These are phyloP conservation scores for Erigeron canadensis DNA, from an alignment of 129 eudicot genomes.

Conservation along the genomic window DNA sequence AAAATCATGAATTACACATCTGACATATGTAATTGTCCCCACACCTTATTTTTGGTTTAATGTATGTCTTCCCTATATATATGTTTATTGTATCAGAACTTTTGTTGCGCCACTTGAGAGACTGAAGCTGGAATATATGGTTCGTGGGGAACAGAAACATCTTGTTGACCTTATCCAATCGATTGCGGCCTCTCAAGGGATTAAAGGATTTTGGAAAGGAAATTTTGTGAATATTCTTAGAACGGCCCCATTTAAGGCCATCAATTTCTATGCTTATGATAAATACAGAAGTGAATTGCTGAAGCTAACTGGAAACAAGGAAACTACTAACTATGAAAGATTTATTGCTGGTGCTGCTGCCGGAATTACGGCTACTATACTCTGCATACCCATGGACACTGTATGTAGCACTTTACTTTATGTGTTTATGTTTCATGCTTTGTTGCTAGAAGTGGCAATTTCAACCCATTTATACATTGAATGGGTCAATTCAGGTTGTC, in stretches of 20 bases:
- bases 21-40: neutral
- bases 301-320: constrained; percentile 68
- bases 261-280: constrained; percentile 94
- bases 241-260: constrained; percentile 94
- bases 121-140: constrained; percentile 80
- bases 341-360: constrained; percentile 98
- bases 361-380: constrained; percentile 89
- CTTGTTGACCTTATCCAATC: constrained; percentile 51
- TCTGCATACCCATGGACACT: constrained; percentile 99
- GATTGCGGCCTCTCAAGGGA: constrained; percentile 75
- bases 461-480: neutral
- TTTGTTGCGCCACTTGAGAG: constrained; percentile 87
- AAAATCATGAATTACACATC: neutral
- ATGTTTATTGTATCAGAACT: constrained; percentile 51
- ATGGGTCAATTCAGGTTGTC: neutral
- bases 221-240: constrained; percentile 95
- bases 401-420: constrained; percentile 41
- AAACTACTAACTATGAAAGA: constrained; percentile 78
- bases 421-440: constrained; percentile 15
- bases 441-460: constrained; percentile 1
- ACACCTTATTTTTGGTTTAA: neutral
- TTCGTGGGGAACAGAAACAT: constrained; percentile 67
- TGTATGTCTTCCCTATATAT: neutral
- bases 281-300: constrained; percentile 76
- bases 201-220: constrained; percentile 91